Conservation (phyloP, 2,329 filamentous ascomycete genomes). For the Alternaria atra region DNA sequence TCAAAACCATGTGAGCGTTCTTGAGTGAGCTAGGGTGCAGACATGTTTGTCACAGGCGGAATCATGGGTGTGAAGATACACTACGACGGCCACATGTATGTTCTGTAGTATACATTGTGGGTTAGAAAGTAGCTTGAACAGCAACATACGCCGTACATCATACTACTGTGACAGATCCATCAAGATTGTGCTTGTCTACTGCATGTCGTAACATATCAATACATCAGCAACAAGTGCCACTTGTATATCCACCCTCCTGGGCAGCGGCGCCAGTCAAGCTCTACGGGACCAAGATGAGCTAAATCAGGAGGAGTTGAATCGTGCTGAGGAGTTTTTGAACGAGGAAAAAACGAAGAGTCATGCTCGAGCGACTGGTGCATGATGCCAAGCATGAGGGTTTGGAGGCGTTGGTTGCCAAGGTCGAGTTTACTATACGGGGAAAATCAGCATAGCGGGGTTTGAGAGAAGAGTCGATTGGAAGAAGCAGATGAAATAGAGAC, state of each 20-base stretch:
- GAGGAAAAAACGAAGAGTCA: background rate
- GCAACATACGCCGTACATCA: rapidly evolving
- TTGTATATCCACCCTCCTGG: background rate
- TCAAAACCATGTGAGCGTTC: too few species aligned
- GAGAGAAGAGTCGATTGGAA: background rate
- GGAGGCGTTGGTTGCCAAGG: background rate
- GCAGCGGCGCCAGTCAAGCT: too few species aligned
- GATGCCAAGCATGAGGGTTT: background rate
- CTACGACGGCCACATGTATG: background rate
- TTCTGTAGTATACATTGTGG: background rate
- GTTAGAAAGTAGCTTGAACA: background rate
- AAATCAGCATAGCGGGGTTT: background rate
- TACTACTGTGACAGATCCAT: background rate
- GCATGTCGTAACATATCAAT: rapidly evolving
- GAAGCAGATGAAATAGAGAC: background rate
- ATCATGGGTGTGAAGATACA: too few species aligned
- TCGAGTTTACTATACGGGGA: background rate
- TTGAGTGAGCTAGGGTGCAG: background rate
- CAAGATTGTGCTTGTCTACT: background rate
- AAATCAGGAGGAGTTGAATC: background rate
- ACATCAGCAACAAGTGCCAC: background rate
- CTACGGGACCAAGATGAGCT: background rate
- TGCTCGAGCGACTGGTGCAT: background rate
- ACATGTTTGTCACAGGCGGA: background rate
- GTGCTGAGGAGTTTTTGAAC: rapidly evolving